Base-by-base conservation (phyloP, 2,329 filamentous ascomycete species). In the Penicillium frequentans region DNA sequence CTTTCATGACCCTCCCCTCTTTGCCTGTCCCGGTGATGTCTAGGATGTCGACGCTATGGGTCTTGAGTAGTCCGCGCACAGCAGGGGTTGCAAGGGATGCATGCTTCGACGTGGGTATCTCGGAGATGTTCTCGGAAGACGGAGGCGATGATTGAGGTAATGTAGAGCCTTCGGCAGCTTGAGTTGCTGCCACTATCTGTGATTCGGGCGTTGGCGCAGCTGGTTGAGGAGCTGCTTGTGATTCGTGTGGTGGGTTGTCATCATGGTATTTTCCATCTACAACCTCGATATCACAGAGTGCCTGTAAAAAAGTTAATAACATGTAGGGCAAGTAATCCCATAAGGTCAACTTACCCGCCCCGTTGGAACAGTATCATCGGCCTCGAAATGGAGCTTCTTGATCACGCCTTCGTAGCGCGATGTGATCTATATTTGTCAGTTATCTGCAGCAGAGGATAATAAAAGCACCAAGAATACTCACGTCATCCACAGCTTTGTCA, bases 341-440 rank as follows among this genome's bases (percentile, higher is more conserved):
- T 46, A 46, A 21, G 27, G 7, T 3, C n/a, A 26, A 29, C 50
- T 51, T 73, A 84, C 82, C 74, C 81, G 93, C 64, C 95, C 95
- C 26, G 97, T 96, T 70, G 91, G 91, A 51, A 93, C 93, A 84
- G 97, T 96, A 66, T 98, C 95, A 63, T 96, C 95, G 31, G 92
- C 88, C 62, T 97, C 92, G 75, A 96, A 98, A 77, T 98, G 86
- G 45, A 99, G 82, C 78, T 93, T 98, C 81, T 96, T 97, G 65
- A 99, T 93, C 0, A 97, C 89, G 23, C 95, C 95, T 56, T 93
- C 87, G 75, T 96, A 99, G 53, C 95, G 88, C 68, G 93, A 97
- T 39, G 95, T 98, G 67, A 99, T 99, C 82, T 98, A 84, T 23
- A 88, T 86, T 49, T 35, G 51, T 64, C 52, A 67, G 60, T 56